These are phyloP conservation scores for Citrus glauca DNA, from an alignment of 345 rosid species.

Conservation along the genomic window DNA sequence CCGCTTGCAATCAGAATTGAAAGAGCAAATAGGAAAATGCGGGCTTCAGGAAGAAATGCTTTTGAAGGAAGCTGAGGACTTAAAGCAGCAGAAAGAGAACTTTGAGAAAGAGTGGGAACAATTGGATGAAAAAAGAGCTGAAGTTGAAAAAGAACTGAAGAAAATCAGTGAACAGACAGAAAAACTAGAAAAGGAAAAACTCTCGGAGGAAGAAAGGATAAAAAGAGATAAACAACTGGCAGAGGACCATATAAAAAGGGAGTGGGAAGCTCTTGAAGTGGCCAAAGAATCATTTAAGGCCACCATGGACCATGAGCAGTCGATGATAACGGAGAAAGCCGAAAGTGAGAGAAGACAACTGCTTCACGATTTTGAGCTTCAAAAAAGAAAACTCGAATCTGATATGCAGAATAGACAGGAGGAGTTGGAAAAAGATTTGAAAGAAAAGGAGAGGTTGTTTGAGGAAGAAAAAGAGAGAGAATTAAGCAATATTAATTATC, in stretches of 20 bases:
- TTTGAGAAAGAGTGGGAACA: constrained; percentile 98
- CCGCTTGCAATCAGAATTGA: constrained; percentile 74
- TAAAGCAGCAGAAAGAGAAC: constrained; percentile 73
- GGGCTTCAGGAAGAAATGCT: constrained; percentile 71
- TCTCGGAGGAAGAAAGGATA: constrained; percentile 68
- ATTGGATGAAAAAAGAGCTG: constrained; percentile 70
- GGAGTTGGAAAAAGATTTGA: constrained; percentile 62
- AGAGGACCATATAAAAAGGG: constrained; percentile 50
- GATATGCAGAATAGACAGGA: constrained; percentile 57
- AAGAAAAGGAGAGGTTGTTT: constrained; percentile 48
- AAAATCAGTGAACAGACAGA: constrained; percentile 48
- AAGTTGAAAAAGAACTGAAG: constrained; percentile 52
- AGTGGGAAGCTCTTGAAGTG: constrained; percentile 60
- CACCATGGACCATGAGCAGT: constrained; percentile 69
- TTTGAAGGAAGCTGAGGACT: constrained; percentile 80
- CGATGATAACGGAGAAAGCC: constrained; percentile 49
- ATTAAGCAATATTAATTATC: constrained; percentile 58
- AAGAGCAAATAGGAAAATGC: constrained; percentile 69
- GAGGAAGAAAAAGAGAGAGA: constrained; percentile 88
- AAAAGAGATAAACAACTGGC: constrained; percentile 54
- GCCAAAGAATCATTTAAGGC: constrained; percentile 70
- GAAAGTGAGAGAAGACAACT: constrained; percentile 72
- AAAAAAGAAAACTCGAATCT: constrained; percentile 64
- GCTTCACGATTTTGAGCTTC: constrained; percentile 68
- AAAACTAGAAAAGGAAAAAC: constrained; percentile 56